Evolutionary conservation across 345 rosid genomes (phyloP), one percentile per base, ranked within the genome.

Genomic region (Psidium guajava): DNA sequence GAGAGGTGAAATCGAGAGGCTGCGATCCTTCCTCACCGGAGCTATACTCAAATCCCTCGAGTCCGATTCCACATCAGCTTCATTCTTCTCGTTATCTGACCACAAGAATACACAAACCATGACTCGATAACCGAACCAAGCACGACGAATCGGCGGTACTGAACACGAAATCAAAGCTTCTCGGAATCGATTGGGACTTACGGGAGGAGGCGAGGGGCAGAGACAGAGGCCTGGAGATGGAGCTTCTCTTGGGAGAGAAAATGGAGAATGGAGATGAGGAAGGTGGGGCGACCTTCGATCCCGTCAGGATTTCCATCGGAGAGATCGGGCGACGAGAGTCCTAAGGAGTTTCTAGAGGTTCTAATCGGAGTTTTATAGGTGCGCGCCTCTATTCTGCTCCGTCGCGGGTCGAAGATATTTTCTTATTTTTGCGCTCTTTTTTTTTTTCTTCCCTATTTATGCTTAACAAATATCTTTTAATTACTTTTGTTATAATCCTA

Each of bases 121-220:
- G 14, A 84, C 49, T n/a, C 4, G 56, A 51, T 14, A 36, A 11
- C 15, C 0, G 57, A 8, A 77, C 20, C 82, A 21, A 22, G 22
- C 25, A 8, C 24, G 44, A 10, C 44, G 0, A 32, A 64, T 1
- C 25, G 57, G 58, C 4, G 11, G 58, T n/a, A 55, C 24, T 25
- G n/a, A 55, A 55, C 58, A 25, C 3, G 1, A 69, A 36, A 22
- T 69, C 77, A 0, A 4, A 36, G 77, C 77, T 16, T 4, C 44
- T 69, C 55, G 83, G 83, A 87, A 54, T 85, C 21, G 83, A 32
- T 69, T 13, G 49, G 55, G 25, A 54, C 32, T 86, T 91, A 95
- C 98, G 93, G 91, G 90, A 92, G 47, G 99, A 93, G 49, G 90
- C 86, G 59, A 93, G 85, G 40, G 94, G 92, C 88, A 93, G 83